Base-by-base conservation (phyloP, 1,284 basidiomycete species). In the Leccinum griseonigrum region DNA sequence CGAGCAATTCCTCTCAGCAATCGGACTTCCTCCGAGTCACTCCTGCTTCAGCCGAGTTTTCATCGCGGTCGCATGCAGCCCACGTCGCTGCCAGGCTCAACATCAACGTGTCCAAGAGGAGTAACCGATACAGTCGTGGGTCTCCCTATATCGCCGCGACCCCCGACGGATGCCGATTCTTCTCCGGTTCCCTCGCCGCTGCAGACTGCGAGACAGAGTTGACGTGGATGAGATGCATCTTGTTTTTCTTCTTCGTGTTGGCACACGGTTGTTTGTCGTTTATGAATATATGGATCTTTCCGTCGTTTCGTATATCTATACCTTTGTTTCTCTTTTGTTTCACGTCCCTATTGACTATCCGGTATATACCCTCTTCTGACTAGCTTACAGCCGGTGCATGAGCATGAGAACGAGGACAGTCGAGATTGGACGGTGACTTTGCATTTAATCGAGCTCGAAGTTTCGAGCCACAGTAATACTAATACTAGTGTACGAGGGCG, bases 71-170 rank as follows among this genome's bases (percentile, higher is more conserved):
- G 13, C 86, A 83, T 65, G 87, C 85, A 8, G 81, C 86, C 28
- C 74, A 77, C 62, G 78, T 83, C 48, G 90, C 90, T 14, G 87
- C 87, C n/a, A 82, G 90, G 28, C 74, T 93, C 59, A 88, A 88
- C 70, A 81, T 91, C 29, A 75, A 79, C 6, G 77, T 84, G 22
- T 76, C 75, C 26, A 84, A 86, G 62, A 81, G 81, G 65, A 81
- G 81, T 36, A 84, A 85, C 67, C 80, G 86, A 63, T 84, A 86
- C 57, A 86, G 86, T 59, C 82, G 81, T 85, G 18, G 88, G 89
- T 9, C 77, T 91, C 34, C 88, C 88, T 2, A 62, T 75, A 32
- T 86, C 86, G n/a, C 85, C 87, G 56, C 80, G 85, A 58, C 84
- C 82, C 2, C 71, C 72, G 34, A 34, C 34, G 3, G 70, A 72